These are phyloP conservation scores for Ceratobasidium sp. DNA, from an alignment of 1,284 basidiomycete genomes.

Conservation along the genomic window DNA sequence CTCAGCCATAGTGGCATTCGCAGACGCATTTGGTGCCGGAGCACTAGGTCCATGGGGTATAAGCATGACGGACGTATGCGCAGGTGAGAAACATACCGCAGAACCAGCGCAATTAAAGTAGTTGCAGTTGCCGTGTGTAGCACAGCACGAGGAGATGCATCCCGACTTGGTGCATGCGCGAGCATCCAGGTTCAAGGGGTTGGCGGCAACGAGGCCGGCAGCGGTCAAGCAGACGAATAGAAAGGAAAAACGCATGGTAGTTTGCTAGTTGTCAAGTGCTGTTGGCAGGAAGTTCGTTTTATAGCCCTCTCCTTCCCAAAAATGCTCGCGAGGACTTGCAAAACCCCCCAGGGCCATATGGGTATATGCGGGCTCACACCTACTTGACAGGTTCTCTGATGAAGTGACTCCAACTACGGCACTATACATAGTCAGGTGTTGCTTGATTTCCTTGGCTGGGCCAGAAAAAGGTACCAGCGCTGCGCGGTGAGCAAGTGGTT, in stretches of 20 bases:
- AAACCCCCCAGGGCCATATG: neutral
- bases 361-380: neutral
- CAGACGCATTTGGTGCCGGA: slow-evolving; percentile 1
- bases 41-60: neutral
- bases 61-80: neutral
- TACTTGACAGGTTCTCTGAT: neutral
- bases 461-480: too few relatives aligned
- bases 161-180: neutral
- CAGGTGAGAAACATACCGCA: neutral
- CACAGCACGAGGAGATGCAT: slow-evolving; percentile 4
- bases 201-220: neutral
- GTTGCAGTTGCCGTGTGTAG: slow-evolving; percentile 5
- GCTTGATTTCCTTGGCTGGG: too few relatives aligned
- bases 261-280: neutral
- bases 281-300: neutral
- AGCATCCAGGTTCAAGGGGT: neutral
- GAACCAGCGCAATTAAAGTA: slow-evolving; percentile 3
- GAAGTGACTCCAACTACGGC: too few relatives aligned
- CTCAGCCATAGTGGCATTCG: slow-evolving; percentile 2
- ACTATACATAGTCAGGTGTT: too few relatives aligned
- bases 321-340: neutral
- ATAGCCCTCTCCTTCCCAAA: neutral
- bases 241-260: neutral
- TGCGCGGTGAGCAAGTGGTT: too few relatives aligned
- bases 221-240: neutral